Conservation (phyloP, 1,284 basidiomycete species). For the Flammula alnicola region DNA sequence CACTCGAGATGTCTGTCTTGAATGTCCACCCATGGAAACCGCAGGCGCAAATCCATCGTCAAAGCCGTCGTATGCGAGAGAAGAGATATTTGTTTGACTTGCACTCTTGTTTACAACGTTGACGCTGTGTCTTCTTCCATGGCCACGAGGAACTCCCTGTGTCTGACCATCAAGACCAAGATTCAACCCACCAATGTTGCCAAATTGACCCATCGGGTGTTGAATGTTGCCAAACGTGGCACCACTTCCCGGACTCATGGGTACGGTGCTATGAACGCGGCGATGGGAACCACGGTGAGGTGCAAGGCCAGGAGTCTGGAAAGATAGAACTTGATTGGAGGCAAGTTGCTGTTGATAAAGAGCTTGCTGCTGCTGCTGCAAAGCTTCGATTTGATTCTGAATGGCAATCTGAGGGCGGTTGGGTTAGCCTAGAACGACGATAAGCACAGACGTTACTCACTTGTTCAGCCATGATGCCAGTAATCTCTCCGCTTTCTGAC, state of each 20-base stretch:
- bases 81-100: constrained; percentile 49
- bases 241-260: constrained; percentile 54
- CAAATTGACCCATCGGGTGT: constrained; percentile 72
- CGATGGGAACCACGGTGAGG: constrained; percentile 75
- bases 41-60: constrained; percentile 76
- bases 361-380: constrained; percentile 89
- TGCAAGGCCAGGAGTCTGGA: constrained; percentile 71
- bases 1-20: constrained; percentile 75
- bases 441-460: constrained; percentile 43
- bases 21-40: constrained; percentile 65
- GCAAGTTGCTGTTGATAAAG: constrained; percentile 87
- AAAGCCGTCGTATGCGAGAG: constrained; percentile 64
- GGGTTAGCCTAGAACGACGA: constrained; percentile 1
- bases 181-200: constrained; percentile 56
- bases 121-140: constrained; percentile 92
- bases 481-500: constrained; percentile 74
- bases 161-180: constrained; percentile 69
- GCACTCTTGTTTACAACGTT: constrained; percentile 84
- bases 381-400: constrained; percentile 88
- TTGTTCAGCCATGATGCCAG: constrained; percentile 90
- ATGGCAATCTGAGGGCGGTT: constrained; percentile 72
- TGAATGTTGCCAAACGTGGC: constrained; percentile 53
- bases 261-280: constrained; percentile 87
- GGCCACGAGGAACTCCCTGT: constrained; percentile 75
- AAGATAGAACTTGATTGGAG: constrained; percentile 73